These are phyloP conservation scores for Parathielavia appendiculata DNA, from an alignment of 495 filamentous ascomycete species.

Conservation along the genomic window DNA sequence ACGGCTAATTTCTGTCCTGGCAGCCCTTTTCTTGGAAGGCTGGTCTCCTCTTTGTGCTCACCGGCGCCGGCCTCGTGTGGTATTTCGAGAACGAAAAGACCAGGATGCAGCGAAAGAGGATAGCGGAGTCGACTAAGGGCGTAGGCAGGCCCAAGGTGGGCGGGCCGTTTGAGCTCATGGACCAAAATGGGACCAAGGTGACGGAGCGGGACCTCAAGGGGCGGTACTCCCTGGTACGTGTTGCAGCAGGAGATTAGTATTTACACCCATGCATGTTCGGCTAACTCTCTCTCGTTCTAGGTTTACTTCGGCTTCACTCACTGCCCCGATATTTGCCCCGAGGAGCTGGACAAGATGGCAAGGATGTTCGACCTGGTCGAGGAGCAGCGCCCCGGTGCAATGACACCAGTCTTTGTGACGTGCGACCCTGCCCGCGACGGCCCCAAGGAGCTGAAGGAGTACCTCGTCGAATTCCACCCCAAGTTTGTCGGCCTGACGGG, in stretches of 20 bases:
- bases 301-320: constrained; percentile 98
- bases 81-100: constrained; percentile 92
- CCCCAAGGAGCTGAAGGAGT: constrained; percentile 74
- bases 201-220: constrained; percentile 77
- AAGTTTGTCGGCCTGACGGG: constrained; percentile 85
- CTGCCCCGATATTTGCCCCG: constrained; percentile 97
- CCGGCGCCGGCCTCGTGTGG: constrained; percentile 68
- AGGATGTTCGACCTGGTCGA: constrained; percentile 80
- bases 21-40: constrained; percentile 89
- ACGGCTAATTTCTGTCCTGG: constrained; percentile 14
- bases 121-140: constrained; percentile 88
- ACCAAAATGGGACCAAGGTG: constrained; percentile 72
- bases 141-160: constrained; percentile 90
- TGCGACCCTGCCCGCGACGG: constrained; percentile 92
- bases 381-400: constrained; percentile 34
- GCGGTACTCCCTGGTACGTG: constrained; percentile 65
- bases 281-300: constrained; percentile 28
- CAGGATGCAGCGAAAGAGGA: constrained; percentile 75
- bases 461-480: constrained; percentile 89
- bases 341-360: constrained; percentile 98
- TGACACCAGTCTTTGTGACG: constrained; percentile 79
- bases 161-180: constrained; percentile 73
- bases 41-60: constrained; percentile 75
- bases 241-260: background rate
- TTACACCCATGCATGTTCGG: background rate